Evolutionary conservation across 345 rosid genomes (phyloP).

Genomic region (Conringia planisiliqua): DNA sequence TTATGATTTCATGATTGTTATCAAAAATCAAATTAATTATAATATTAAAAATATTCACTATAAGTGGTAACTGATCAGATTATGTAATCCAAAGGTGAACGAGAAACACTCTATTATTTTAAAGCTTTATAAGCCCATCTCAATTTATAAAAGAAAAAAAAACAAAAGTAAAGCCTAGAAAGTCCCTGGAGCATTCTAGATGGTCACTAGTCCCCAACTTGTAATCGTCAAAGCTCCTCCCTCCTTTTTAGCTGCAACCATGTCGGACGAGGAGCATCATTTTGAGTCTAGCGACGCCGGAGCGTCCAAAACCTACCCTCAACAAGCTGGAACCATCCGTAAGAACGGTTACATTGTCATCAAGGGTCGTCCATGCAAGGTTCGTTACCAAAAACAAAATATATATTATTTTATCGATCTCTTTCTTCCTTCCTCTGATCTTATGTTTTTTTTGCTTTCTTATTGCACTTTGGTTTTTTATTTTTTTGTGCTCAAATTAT

Average conservation of each 20-base stretch:
- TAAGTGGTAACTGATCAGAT: too few relatives aligned
- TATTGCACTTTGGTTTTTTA: background rate
- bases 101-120: too few relatives aligned
- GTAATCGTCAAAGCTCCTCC: background rate
- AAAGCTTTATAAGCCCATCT: too few relatives aligned
- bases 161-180: too few relatives aligned
- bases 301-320: slow-evolving; percentile 66
- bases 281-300: slow-evolving; percentile 71
- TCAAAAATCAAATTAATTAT: too few relatives aligned
- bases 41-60: too few relatives aligned
- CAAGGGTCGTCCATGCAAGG: slow-evolving; percentile 67
- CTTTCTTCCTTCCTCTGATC: too few relatives aligned
- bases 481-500: background rate
- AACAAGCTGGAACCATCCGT: slow-evolving; percentile 70
- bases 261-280: slow-evolving; percentile 73
- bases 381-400: background rate
- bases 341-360: slow-evolving; percentile 61
- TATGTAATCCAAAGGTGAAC: too few relatives aligned
- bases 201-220: background rate
- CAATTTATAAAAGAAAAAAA: too few relatives aligned
- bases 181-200: too few relatives aligned
- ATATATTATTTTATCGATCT: too few relatives aligned
- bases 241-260: slow-evolving; percentile 5
- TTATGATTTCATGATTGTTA: too few relatives aligned
- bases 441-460: background rate